Percentiles rank a stretch among this genome's conserved stretches.
These are phyloP conservation scores for Clonostachys rosea DNA, from an alignment of 2,329 filamentous ascomycete genomes.

Conservation along the genomic window DNA sequence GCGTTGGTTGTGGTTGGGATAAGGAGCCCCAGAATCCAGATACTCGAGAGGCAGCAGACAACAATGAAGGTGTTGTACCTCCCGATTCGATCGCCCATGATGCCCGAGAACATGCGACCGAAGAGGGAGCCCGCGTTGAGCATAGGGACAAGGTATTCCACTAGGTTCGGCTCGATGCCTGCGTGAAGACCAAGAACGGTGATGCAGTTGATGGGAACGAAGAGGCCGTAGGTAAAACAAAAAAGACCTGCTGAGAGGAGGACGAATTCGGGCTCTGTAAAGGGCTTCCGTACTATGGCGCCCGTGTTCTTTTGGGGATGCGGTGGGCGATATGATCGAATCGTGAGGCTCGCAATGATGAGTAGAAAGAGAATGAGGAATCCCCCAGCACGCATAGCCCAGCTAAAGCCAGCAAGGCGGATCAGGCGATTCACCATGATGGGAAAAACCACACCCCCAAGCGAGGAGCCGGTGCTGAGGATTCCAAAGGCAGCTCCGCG, in stretches of 20 bases:
- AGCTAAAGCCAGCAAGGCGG: slow-evolving; percentile 19
- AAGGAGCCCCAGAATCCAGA: slow-evolving; percentile 35
- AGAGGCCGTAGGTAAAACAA: slow-evolving; percentile 26
- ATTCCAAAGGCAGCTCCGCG: slow-evolving; percentile 53
- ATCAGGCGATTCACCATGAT: slow-evolving; percentile 14
- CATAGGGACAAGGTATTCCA: slow-evolving; percentile 27
- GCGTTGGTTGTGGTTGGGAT: slow-evolving; percentile 21
- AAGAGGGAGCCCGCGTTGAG: slow-evolving; percentile 31
- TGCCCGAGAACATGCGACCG: slow-evolving; percentile 24
- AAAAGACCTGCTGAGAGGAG: slow-evolving; percentile 22
- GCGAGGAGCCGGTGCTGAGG: slow-evolving; percentile 49
- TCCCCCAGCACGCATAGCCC: slow-evolving; percentile 34
- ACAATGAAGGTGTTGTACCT: slow-evolving; percentile 36
- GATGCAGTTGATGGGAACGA: slow-evolving; percentile 28
- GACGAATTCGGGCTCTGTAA: slow-evolving; percentile 20
- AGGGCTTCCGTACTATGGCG: slow-evolving; percentile 15
- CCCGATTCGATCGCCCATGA: slow-evolving; percentile 26
- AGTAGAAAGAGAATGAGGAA: slow-evolving; percentile 28
- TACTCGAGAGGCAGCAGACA: slow-evolving; percentile 33
- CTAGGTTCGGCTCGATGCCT: slow-evolving; percentile 18
- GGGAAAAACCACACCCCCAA: slow-evolving; percentile 45
- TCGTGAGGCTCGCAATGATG: slow-evolving; percentile 21
- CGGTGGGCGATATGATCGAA: slow-evolving; percentile 10
- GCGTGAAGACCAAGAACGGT: slow-evolving; percentile 19
- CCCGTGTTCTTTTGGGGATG: not conserved